A percentile compares a stretch with the other conserved stretches of the same genome.
phyloP scores from a whole-genome alignment of 2,329 filamentous ascomycete species.

The Atkinsonella hypoxylon region DNA sequence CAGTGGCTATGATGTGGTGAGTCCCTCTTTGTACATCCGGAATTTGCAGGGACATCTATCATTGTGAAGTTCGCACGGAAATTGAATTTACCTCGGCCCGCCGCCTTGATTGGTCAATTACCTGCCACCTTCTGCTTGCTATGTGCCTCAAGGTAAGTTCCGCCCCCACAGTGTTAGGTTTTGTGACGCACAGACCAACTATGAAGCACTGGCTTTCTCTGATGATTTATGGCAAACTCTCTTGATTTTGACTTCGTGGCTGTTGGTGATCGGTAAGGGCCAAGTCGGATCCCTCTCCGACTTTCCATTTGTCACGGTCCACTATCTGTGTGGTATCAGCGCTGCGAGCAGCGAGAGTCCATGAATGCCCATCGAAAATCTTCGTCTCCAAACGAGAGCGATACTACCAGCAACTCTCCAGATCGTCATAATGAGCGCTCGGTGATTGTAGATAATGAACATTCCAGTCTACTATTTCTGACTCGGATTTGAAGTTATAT shows the following conservation, averaged over 20 bases:
- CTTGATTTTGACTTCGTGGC: not conserved
- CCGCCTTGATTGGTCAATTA: no score
- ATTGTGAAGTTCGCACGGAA: no score
- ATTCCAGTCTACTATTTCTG: not conserved
- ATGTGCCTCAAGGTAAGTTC: no score
- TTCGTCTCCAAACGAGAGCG: not conserved
- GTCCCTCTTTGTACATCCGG: no score
- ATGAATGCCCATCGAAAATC: not conserved
- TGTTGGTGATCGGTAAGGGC: not conserved
- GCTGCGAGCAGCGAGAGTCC: not conserved
- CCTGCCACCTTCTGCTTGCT: no score
- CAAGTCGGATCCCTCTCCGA: not conserved
- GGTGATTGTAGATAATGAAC: not conserved
- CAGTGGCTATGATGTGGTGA: no score
- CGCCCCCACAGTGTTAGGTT: not conserved
- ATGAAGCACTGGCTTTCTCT: not conserved
- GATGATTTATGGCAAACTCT: not conserved
- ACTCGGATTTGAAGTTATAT: not conserved
- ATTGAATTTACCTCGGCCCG: no score
- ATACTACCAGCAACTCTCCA: not conserved
- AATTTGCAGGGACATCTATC: no score
- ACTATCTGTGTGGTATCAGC: not conserved
- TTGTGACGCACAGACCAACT: not conserved
- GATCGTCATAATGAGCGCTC: not conserved
- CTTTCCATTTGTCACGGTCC: not conserved